Percentiles rank a stretch among this genome's conserved stretches.
Conservation (phyloP, 2,329 filamentous ascomycete genomes). For the Aspergillus hiratsukae region DNA sequence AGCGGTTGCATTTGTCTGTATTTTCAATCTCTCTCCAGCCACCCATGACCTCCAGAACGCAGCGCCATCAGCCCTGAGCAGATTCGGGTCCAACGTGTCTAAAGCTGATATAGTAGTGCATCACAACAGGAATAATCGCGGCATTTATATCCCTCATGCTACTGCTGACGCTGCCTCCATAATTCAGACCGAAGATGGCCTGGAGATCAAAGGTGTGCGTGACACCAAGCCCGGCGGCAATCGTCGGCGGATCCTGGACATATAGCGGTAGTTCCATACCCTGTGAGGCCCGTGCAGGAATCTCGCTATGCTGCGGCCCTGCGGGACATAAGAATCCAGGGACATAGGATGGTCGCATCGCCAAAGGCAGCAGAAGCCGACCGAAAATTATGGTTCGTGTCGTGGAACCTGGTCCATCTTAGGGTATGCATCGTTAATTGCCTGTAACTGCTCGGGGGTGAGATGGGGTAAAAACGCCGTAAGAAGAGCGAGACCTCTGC, state of each 20-base stretch:
- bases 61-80: background rate
- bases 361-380: slow-evolving; percentile 38
- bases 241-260: slow-evolving; percentile 36
- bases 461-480: slow-evolving; percentile 54
- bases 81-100: background rate
- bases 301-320: slow-evolving; percentile 21
- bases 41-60: slow-evolving; percentile 7
- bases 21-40: background rate
- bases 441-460: slow-evolving; percentile 43
- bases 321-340: slow-evolving; percentile 38
- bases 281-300: slow-evolving; percentile 19
- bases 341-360: slow-evolving; percentile 49
- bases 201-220: slow-evolving; percentile 32
- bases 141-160: background rate
- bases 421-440: slow-evolving; percentile 53
- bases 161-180: slow-evolving; percentile 28
- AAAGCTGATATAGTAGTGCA: background rate
- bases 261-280: slow-evolving; percentile 48
- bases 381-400: slow-evolving; percentile 34
- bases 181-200: slow-evolving; percentile 28
- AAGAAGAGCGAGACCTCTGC: slow-evolving; percentile 51
- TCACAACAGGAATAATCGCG: background rate
- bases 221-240: slow-evolving; percentile 35
- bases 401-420: slow-evolving; percentile 25
- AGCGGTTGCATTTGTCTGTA: slow-evolving; percentile 8